Percentiles rank a stretch among this genome's conserved stretches.
Evolutionary conservation across 1,284 basidiomycete genomes (phyloP).

Genomic region (Mycena sp.): DNA sequence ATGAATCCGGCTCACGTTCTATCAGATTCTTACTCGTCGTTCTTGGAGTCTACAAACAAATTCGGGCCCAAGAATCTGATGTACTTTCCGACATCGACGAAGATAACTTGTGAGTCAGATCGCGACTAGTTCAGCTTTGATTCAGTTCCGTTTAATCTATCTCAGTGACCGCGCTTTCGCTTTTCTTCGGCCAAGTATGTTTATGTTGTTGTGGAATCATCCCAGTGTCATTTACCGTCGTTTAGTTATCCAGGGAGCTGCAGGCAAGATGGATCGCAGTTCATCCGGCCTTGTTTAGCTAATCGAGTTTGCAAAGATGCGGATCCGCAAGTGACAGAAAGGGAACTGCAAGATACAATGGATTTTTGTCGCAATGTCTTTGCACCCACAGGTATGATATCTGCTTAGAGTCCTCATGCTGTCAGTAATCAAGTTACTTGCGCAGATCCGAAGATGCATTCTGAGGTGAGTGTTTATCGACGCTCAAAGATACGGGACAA

Average conservation of each 20-base stretch:
- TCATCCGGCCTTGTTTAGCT: neutral
- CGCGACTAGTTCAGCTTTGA: too few relatives aligned
- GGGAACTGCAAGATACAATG: constrained; percentile 29
- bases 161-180: constrained; percentile 58
- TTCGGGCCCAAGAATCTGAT: constrained; percentile 49
- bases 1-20: constrained; percentile 43
- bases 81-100: constrained; percentile 56
- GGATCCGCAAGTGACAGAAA: constrained; percentile 23
- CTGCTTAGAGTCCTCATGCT: too few relatives aligned
- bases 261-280: neutral
- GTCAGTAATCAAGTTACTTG: too few relatives aligned
- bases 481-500: too few relatives aligned
- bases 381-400: too few relatives aligned
- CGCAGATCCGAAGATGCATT: constrained; percentile 12
- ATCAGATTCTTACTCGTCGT: constrained; percentile 60
- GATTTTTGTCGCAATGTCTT: constrained; percentile 33
- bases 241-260: constrained; percentile 44
- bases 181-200: constrained; percentile 54
- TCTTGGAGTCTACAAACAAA: constrained; percentile 59
- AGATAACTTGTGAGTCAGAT: too few relatives aligned
- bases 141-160: too few relatives aligned
- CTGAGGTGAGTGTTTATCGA: constrained; percentile 15
- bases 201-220: too few relatives aligned
- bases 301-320: constrained; percentile 16
- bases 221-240: constrained; percentile 69